Evolutionary conservation across 2,329 filamentous ascomycete species (phyloP).

Genomic region (Ophiocordyceps camponoti-floridani): DNA sequence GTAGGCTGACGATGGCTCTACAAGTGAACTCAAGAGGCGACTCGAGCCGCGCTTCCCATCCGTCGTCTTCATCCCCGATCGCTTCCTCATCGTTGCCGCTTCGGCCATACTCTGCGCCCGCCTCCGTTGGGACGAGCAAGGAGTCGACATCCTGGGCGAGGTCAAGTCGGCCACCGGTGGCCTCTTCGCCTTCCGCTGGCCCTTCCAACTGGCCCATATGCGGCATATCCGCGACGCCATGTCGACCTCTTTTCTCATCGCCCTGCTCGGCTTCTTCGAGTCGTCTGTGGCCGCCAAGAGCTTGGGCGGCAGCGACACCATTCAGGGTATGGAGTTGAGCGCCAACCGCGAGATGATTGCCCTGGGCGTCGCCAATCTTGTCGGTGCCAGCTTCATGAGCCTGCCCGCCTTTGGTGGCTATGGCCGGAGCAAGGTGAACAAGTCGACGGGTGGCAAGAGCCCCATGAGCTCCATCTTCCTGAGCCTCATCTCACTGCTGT

Average conservation of each 20-base stretch:
- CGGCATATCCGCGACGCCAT: slow-evolving; percentile 71
- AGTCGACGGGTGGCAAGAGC: slow-evolving; percentile 75
- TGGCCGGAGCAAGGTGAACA: slow-evolving; percentile 88
- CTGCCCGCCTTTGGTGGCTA: slow-evolving; percentile 93
- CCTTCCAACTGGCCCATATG: slow-evolving; percentile 61
- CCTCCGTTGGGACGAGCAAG: slow-evolving; percentile 61
- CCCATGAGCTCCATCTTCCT: slow-evolving; percentile 88
- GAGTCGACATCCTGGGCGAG: slow-evolving; percentile 68
- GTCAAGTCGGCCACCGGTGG: slow-evolving; percentile 59
- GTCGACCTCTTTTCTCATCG: slow-evolving; percentile 83
- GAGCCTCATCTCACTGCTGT: slow-evolving; percentile 64
- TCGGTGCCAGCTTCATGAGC: slow-evolving; percentile 81
- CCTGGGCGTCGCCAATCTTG: slow-evolving; percentile 75
- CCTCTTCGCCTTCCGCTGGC: slow-evolving; percentile 67
- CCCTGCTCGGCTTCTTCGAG: slow-evolving; percentile 94
- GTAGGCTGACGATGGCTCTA: neutral
- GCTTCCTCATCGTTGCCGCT: slow-evolving; percentile 73
- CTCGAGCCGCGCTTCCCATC: slow-evolving; percentile 63
- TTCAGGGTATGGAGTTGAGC: slow-evolving; percentile 68
- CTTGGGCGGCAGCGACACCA: slow-evolving; percentile 49
- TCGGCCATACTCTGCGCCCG: slow-evolving; percentile 65
- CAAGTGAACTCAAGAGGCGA: slow-evolving; percentile 60
- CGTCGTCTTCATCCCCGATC: slow-evolving; percentile 81
- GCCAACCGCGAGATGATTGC: slow-evolving; percentile 89
- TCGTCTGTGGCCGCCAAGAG: slow-evolving; percentile 92